Evolutionary conservation across 331 rosid genomes (phyloP).

Genomic region (Quercus lobata): DNA sequence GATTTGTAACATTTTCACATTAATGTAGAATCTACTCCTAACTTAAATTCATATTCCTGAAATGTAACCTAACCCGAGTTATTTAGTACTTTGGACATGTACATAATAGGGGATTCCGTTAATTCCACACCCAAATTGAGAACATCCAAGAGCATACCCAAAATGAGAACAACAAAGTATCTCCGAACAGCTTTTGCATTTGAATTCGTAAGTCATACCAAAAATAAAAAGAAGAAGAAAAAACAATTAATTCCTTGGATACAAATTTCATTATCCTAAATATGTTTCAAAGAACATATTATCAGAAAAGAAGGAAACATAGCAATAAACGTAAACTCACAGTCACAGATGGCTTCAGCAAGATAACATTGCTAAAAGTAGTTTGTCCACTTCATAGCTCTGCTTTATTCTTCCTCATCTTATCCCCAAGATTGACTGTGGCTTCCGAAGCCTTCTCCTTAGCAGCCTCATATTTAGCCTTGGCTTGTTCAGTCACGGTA

Average conservation of each 20-base stretch:
- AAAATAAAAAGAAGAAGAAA: background rate
- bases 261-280: background rate
- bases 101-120: too few relatives aligned
- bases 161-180: too few relatives aligned
- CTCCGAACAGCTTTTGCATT: background rate
- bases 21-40: too few relatives aligned
- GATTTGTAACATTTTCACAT: too few relatives aligned
- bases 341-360: conserved; percentile 4
- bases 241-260: background rate
- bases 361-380: background rate
- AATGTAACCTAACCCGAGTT: background rate
- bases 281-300: background rate
- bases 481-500: conserved; percentile 26
- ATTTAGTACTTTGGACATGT: too few relatives aligned
- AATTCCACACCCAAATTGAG: too few relatives aligned
- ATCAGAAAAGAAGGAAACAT: background rate
- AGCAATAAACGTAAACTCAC: conserved; percentile 3
- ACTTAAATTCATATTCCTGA: too few relatives aligned
- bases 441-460: conserved; percentile 62
- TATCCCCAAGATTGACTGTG: conserved; percentile 46
- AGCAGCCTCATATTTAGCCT: conserved; percentile 40
- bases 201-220: background rate
- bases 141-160: too few relatives aligned
- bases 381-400: conserved; percentile 26
- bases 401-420: conserved; percentile 32